Conservation (phyloP, 805 yeast species). For the Maudiozyma bulderi region DNA sequence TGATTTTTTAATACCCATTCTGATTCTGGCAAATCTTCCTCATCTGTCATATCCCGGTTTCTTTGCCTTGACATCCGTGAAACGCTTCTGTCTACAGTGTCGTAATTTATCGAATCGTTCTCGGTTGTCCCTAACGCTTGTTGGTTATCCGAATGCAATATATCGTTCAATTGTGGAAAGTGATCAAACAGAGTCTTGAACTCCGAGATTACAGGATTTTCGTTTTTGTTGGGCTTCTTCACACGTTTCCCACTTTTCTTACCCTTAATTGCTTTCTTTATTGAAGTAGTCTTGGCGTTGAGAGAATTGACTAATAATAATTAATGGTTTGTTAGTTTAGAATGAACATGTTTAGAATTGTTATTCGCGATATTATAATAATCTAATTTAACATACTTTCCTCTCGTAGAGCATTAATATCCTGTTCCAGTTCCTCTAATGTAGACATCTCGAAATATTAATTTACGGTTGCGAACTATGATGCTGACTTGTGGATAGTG, state of each 20-base stretch:
- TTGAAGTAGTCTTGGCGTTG: conserved; percentile 6
- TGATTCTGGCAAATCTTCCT: conserved; percentile 10
- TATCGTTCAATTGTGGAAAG: conserved; percentile 18
- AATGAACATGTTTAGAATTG: neutral
- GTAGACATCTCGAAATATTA: conserved; percentile 16
- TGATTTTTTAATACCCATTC: conserved; percentile 18
- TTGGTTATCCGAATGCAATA: conserved; percentile 7
- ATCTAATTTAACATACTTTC: conserved; percentile 16
- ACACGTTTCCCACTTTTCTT: neutral
- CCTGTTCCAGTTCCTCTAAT: conserved; percentile 28
- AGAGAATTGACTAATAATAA: conserved; percentile 6
- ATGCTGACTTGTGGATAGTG: too few species aligned
- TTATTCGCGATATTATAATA: neutral
- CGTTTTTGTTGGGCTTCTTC: neutral
- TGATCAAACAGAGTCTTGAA: conserved; percentile 14
- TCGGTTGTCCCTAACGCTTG: too few species aligned
- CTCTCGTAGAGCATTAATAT: conserved; percentile 28
- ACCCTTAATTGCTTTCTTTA: conserved; percentile 5
- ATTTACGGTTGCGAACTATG: too few species aligned
- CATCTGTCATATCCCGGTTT: neutral
- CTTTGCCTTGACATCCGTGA: neutral
- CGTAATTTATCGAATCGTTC: neutral
- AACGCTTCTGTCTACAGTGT: neutral
- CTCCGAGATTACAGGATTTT: conserved; percentile 10
- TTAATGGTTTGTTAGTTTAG: neutral